Evolutionary conservation across 1,139 yeast genomes (phyloP).

Genomic region (Debaryomyces udenii): DNA sequence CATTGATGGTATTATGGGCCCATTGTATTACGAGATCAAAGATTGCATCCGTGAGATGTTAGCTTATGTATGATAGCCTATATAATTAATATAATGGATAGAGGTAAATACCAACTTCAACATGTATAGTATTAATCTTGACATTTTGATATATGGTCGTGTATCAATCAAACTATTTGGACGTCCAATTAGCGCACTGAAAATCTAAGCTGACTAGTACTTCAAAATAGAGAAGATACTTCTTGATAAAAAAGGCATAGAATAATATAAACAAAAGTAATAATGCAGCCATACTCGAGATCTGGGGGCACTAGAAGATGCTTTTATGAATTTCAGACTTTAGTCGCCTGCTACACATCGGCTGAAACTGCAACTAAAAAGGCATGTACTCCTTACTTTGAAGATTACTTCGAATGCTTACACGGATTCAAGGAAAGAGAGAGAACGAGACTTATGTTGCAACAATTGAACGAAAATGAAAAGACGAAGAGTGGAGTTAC

Average conservation of each 20-base stretch:
- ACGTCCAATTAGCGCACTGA: slow-evolving; percentile 14
- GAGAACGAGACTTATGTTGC: slow-evolving; percentile 48
- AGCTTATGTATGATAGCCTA: slow-evolving; percentile 59
- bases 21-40: slow-evolving; percentile 78
- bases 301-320: slow-evolving; percentile 55
- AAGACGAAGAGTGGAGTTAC: slow-evolving; percentile 42
- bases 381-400: slow-evolving; percentile 49
- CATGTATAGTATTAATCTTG: not conserved
- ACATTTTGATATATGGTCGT: not conserved
- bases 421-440: slow-evolving; percentile 54
- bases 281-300: slow-evolving; percentile 54
- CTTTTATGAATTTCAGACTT: slow-evolving; percentile 52
- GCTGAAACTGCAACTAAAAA: slow-evolving; percentile 48
- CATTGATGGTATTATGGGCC: slow-evolving; percentile 81
- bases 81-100: slow-evolving; percentile 2
- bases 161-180: not conserved
- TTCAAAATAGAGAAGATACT: not conserved
- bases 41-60: slow-evolving; percentile 74
- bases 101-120: not conserved
- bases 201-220: slow-evolving; percentile 5
- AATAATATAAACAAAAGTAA: not conserved
- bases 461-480: slow-evolving; percentile 51
- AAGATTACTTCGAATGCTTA: slow-evolving; percentile 53
- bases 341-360: slow-evolving; percentile 50
- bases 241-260: not conserved